Base-by-base conservation (phyloP, 139 green algal genomes). In the Micractinium sp. region DNA sequence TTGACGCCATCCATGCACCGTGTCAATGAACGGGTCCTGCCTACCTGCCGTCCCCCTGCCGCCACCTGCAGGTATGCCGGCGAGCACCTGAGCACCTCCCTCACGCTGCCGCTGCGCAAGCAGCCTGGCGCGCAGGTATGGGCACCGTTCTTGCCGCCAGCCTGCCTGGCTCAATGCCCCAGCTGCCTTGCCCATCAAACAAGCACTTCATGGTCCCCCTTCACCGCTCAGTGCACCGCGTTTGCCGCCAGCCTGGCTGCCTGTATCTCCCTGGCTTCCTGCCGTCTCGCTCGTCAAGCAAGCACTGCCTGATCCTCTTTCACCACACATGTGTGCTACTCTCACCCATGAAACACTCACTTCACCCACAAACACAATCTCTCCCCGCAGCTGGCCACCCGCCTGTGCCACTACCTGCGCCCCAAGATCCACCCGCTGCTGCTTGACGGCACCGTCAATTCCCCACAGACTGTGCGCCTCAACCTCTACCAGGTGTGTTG, bases 401-500 rank as follows among this genome's bases (percentile, higher is more conserved):
- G 95, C 89, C 86, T 99, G 92, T 93, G 92, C 66, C 86, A 91
- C 18, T 99, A 97, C 92, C 89, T 99, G 90, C 93, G 96, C 1
- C 96, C 95, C 86, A 99, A 99, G 94, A 94, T 94, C 87, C 93
- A 96, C 85, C 92, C 94, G 0, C 89, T 99, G 84, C 93, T 99
- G 78, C 94, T 98, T 86, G 97, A 99, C 91, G 56, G 75, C 25
- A 76, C 79, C 85, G 95, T 99, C 89, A 99, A 98, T 93, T 95
- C 90, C 0, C 82, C 89, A 12, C 13, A 41, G 18, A 98, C 96
- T 0, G 91, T 97, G 56, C 81, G 93, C 12, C 87, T 98, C 36
- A 99, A 99, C 92, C 92, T 99, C 13, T 98, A 95, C 91, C 95
- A 97, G 93, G 94, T 94, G 39, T 19, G 91, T 4, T n/a, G n/a